Evolutionary conservation across 441 rosid species (phyloP).

Genomic region (Syzygium malaccense): DNA sequence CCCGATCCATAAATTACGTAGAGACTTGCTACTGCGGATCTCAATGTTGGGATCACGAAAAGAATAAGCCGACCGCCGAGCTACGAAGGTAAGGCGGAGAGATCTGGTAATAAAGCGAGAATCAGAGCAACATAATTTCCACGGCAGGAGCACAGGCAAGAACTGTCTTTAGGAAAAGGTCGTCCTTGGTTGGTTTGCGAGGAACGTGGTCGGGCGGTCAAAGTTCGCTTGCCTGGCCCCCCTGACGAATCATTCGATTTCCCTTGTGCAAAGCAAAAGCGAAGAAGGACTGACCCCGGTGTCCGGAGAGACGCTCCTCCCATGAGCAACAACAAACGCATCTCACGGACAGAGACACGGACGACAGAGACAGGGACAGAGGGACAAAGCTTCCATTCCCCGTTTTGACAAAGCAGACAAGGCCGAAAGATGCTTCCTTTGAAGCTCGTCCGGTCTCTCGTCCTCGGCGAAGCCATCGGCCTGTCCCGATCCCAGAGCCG

Average conservation of each 20-base stretch:
- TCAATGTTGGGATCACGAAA: not conserved
- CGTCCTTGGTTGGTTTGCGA: not conserved
- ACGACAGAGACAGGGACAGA: not conserved
- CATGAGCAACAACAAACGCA: not conserved
- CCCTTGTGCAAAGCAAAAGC: not conserved
- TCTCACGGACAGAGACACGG: not conserved
- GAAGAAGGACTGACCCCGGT: not conserved
- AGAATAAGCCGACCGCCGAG: not conserved
- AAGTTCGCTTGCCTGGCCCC: not conserved
- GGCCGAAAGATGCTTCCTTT: slow-evolving; percentile 42
- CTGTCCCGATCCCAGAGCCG: slow-evolving; percentile 6
- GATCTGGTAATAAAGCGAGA: not conserved
- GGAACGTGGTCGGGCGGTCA: not conserved
- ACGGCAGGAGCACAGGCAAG: too few species aligned
- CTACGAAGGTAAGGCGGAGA: not conserved
- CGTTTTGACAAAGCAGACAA: not conserved
- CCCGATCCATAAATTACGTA: not conserved
- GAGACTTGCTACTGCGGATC: not conserved
- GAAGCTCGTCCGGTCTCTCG: slow-evolving; percentile 52
- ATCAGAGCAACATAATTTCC: not conserved
- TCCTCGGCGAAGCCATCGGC: slow-evolving; percentile 34
- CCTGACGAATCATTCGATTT: not conserved
- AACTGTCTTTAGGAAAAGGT: not conserved
- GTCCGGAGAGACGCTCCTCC: not conserved
- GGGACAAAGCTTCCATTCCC: not conserved